Conservation (phyloP, 345 rosid species). For the Barbarea vulgaris region DNA sequence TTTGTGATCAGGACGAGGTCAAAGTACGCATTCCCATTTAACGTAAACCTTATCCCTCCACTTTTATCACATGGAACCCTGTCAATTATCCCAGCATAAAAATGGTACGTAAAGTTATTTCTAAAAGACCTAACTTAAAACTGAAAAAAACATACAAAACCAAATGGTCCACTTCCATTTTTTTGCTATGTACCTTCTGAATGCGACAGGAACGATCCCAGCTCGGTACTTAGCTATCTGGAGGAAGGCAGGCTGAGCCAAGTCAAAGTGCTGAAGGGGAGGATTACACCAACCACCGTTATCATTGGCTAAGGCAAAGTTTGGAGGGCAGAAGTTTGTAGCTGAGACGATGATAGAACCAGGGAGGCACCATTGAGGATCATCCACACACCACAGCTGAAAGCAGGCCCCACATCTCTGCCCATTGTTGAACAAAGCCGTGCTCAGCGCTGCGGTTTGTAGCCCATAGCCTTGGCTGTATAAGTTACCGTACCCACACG, state of each 20-base stretch:
- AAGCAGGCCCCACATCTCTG: conserved; percentile 51
- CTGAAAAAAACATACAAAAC: background rate
- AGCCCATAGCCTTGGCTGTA: conserved; percentile 51
- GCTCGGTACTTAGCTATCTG: conserved; percentile 61
- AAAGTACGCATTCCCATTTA: conserved; percentile 64
- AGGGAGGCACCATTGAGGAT: conserved; percentile 50
- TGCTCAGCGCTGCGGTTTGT: conserved; percentile 49
- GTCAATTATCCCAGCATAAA: background rate
- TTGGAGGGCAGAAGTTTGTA: conserved; percentile 65
- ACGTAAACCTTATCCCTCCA: conserved; percentile 63
- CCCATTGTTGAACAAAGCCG: conserved; percentile 49
- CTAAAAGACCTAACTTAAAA: background rate
- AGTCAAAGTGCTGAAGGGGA: conserved; percentile 63
- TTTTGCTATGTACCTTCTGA: conserved; percentile 46
- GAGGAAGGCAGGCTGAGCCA: conserved; percentile 63
- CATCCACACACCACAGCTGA: conserved; percentile 44
- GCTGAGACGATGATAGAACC: conserved; percentile 47
- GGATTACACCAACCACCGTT: conserved; percentile 76
- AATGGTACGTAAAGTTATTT: background rate
- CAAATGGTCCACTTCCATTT: background rate
- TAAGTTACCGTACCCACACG: conserved; percentile 56
- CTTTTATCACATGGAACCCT: conserved; percentile 59
- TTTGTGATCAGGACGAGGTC: conserved; percentile 62
- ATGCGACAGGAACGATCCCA: conserved; percentile 60
- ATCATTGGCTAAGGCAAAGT: conserved; percentile 50